Conservation (phyloP, 2,329 filamentous ascomycete species). For the Aureobasidium pullulans region DNA sequence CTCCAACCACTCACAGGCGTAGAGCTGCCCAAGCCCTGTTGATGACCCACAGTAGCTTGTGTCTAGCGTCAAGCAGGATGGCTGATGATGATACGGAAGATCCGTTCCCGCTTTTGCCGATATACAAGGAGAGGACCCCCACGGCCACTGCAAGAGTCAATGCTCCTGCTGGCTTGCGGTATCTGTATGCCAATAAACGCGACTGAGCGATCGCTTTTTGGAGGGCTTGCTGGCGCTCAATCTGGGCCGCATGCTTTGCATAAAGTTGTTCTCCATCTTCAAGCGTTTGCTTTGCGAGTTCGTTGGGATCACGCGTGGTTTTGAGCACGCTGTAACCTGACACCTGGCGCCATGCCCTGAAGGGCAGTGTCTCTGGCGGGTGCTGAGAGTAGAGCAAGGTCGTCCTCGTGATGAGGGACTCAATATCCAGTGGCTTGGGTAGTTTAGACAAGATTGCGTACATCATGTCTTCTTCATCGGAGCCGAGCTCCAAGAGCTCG, state of each 20-base stretch:
- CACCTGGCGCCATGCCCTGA: constrained; percentile 61
- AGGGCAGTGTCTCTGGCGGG: constrained; percentile 64
- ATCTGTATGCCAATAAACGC: constrained; percentile 47
- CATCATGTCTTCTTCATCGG: constrained; percentile 79
- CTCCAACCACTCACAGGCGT: neutral
- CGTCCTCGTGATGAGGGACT: constrained; percentile 63
- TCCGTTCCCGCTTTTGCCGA: constrained; percentile 35
- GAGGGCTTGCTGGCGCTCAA: constrained; percentile 57
- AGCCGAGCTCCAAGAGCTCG: constrained; percentile 77
- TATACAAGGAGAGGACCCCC: constrained; percentile 60
- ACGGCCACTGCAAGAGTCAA: constrained; percentile 51
- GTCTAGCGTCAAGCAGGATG: neutral
- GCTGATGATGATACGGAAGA: neutral
- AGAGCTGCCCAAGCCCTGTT: neutral
- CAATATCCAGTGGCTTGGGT: constrained; percentile 71
- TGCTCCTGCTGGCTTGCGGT: constrained; percentile 57
- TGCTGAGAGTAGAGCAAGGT: constrained; percentile 54
- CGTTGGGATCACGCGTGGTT: constrained; percentile 56
- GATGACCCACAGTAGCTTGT: neutral
- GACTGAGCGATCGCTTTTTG: constrained; percentile 39
- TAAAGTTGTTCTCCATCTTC: constrained; percentile 63
- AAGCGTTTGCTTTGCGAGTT: constrained; percentile 49
- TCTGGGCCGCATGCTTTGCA: constrained; percentile 60
- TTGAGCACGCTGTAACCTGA: constrained; percentile 76
- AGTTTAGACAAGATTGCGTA: constrained; percentile 83